These are phyloP conservation scores for Leishmania gerbilli DNA, from an alignment of 208 protist genomes.

Conservation along the genomic window DNA sequence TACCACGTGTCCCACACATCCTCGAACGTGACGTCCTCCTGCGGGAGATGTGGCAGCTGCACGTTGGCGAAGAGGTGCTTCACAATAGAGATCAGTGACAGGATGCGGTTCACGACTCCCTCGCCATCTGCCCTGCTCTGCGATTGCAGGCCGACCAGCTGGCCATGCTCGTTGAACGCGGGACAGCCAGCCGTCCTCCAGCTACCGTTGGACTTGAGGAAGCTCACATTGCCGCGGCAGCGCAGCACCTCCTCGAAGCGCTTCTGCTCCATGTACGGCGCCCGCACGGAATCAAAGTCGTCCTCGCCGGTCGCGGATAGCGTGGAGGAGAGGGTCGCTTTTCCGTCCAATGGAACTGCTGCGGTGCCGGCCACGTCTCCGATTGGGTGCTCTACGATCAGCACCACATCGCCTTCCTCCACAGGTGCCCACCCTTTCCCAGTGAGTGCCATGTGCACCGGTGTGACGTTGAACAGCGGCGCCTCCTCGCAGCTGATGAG, in stretches of 20 bases:
- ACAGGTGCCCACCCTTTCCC: conserved; percentile 77
- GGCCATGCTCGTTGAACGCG: conserved; percentile 83
- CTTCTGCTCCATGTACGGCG: conserved; percentile 59
- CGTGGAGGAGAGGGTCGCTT: not conserved
- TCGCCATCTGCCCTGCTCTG: conserved; percentile 68
- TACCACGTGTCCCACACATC: conserved; percentile 93
- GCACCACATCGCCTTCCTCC: conserved; percentile 75
- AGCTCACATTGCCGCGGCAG: conserved; percentile 68
- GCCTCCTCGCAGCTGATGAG: conserved; percentile 81
- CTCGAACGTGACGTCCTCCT: conserved; percentile 52
- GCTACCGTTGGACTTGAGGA: conserved; percentile 75
- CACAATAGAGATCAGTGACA: conserved; percentile 85
- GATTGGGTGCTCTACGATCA: conserved; percentile 90
- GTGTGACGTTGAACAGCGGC: conserved; percentile 71
- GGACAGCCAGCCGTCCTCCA: conserved; percentile 78
- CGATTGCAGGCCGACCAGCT: conserved; percentile 86
- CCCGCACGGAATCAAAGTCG: not conserved
- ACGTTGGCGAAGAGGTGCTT: conserved; percentile 90
- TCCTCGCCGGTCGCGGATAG: not conserved
- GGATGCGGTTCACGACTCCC: conserved; percentile 79
- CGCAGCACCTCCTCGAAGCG: conserved; percentile 90
- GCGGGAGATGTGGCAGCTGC: conserved; percentile 72
- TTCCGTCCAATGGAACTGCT: not conserved
- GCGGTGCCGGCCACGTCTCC: conserved; percentile 12
- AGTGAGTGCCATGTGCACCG: conserved; percentile 73